These are phyloP conservation scores for Fusarium subtropicale DNA, from an alignment of 2,329 filamentous ascomycete genomes.

Conservation along the genomic window DNA sequence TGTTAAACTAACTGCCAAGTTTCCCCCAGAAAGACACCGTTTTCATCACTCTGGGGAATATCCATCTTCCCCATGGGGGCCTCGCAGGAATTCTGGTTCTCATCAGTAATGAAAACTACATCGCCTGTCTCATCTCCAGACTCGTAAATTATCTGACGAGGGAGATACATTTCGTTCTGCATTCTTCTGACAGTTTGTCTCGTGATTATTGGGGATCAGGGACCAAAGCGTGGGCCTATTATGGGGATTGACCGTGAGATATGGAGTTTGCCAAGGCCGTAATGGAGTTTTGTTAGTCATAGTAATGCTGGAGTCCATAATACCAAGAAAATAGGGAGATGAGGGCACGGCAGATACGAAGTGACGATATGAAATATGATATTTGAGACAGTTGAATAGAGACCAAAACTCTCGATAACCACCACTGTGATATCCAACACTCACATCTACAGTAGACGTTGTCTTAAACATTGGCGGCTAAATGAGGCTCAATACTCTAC, in stretches of 20 bases:
- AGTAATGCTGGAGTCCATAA: conserved; percentile 21
- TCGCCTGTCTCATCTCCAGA: background rate
- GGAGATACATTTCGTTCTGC: background rate
- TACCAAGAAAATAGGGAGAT: conserved; percentile 16
- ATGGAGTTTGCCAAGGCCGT: conserved; percentile 28
- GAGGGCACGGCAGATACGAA: background rate
- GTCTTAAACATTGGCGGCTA: conserved; percentile 22
- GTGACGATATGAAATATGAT: background rate
- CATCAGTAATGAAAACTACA: conserved; percentile 21
- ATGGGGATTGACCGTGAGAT: conserved; percentile 19
- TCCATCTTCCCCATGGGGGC: conserved; percentile 28
- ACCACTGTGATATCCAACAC: rapidly evolving
- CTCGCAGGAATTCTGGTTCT: conserved; percentile 13
- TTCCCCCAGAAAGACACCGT: background rate
- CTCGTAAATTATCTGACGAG: background rate
- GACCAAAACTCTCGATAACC: background rate
- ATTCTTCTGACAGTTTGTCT: conserved; percentile 12
- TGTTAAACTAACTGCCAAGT: background rate
- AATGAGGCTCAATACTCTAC: conserved; percentile 28
- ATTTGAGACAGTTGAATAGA: too few relatives aligned
- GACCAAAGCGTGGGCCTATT: conserved; percentile 28
- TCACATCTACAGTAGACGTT: background rate
- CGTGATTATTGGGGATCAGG: conserved; percentile 28
- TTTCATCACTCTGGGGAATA: conserved; percentile 18
- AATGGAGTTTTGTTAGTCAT: conserved; percentile 35